phyloP scores from a whole-genome alignment of 2,329 filamentous ascomycete species.

The Immersiporthe knoxdaviesiana region DNA sequence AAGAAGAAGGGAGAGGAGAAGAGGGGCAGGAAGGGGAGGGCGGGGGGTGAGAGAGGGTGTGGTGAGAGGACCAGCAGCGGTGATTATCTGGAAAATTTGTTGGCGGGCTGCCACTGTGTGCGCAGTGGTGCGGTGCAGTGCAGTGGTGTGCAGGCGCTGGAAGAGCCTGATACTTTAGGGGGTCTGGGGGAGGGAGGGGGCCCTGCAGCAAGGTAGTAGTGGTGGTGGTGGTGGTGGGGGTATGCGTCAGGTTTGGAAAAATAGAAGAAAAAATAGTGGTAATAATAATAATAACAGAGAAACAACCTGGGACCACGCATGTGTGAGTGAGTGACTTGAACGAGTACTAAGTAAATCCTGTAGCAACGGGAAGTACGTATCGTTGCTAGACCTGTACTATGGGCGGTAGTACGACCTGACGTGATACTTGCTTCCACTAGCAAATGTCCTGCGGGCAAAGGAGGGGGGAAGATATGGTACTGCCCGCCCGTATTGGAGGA shows the following conservation, averaged over 20 bases:
- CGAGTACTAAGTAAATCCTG: neutral
- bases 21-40: neutral
- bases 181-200: neutral
- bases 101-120: neutral
- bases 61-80: conserved; percentile 15
- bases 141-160: conserved; percentile 2
- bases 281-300: neutral
- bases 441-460: neutral
- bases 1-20: neutral
- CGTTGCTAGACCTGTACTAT: neutral
- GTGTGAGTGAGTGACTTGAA: neutral
- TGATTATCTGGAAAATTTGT: conserved; percentile 14
- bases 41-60: neutral
- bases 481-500: too few species aligned
- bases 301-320: neutral
- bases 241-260: neutral
- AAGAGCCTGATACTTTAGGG: neutral
- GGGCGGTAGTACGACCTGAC: neutral
- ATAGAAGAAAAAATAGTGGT: neutral
- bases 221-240: neutral
- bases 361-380: neutral
- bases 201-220: neutral
- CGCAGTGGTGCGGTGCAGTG: neutral
- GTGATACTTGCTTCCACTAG: neutral
- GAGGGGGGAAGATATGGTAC: neutral